Evolutionary conservation across 2,329 filamentous ascomycete species (phyloP).

Genomic region (Chaetomium olivaceum): DNA sequence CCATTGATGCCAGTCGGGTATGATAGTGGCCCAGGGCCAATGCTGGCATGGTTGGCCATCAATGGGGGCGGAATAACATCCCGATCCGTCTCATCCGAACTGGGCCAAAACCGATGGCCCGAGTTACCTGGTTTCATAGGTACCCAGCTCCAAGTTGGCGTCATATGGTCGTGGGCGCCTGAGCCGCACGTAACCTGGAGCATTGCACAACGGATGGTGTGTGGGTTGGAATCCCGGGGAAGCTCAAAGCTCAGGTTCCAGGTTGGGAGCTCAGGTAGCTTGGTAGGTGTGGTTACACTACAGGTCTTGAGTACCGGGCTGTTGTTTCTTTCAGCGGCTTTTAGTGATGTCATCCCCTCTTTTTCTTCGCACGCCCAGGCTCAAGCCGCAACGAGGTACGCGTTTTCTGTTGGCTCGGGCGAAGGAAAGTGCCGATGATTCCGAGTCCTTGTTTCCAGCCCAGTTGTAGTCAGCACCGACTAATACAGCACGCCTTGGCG

Average conservation of each 20-base stretch:
- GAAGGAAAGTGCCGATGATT: not conserved
- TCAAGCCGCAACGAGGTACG: not conserved
- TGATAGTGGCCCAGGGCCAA: too few species aligned
- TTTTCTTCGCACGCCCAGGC: not conserved
- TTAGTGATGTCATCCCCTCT: not conserved
- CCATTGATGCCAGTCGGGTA: not conserved
- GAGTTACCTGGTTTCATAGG: not conserved
- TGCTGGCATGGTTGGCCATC: not conserved
- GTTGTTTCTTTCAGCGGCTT: not conserved
- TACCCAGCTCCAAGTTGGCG: not conserved
- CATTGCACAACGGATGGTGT: not conserved
- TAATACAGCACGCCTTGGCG: not conserved
- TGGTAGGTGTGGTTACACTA: not conserved
- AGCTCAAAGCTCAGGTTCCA: not conserved
- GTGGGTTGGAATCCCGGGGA: not conserved
- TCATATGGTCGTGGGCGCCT: not conserved
- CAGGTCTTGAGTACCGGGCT: not conserved
- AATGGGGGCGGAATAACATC: not conserved
- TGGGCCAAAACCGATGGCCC: not conserved
- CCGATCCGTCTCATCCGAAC: not conserved
- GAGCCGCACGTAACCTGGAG: not conserved
- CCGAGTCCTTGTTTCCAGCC: not conserved
- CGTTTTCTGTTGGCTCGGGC: not conserved
- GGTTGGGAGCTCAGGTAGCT: not conserved
- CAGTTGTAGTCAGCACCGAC: not conserved